Evolutionary conservation across 2,329 filamentous ascomycete genomes (phyloP).

Genomic region (Pseudogymnoascus destructans): DNA sequence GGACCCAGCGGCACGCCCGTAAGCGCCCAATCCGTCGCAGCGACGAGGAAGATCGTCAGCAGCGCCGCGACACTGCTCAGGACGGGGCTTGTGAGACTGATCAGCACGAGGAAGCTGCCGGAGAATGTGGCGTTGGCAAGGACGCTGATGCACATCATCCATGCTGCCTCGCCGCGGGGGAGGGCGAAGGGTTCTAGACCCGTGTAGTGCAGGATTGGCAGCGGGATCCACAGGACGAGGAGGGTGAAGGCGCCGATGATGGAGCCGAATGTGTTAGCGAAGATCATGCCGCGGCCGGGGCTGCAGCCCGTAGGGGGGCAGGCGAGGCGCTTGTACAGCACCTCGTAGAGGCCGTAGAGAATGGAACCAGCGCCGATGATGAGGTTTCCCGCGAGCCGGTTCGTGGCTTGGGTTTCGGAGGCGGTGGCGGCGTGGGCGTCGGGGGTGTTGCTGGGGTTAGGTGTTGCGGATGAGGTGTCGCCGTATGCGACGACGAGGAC

Average conservation of each 20-base stretch:
- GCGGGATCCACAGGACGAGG: conserved; percentile 76
- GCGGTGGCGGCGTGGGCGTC: conserved; percentile 20
- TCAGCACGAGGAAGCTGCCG: conserved; percentile 83
- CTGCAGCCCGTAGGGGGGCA: conserved; percentile 72
- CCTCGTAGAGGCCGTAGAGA: conserved; percentile 93
- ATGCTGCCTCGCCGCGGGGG: conserved; percentile 63
- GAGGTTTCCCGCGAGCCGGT: conserved; percentile 71
- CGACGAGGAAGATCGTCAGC: conserved; percentile 93
- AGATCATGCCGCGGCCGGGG: conserved; percentile 82
- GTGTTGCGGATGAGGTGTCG: conserved; percentile 38
- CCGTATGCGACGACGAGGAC: conserved; percentile 95
- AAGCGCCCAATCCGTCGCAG: conserved; percentile 76
- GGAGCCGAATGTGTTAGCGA: conserved; percentile 84
- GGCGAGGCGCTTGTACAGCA: conserved; percentile 84
- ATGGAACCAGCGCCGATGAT: conserved; percentile 85
- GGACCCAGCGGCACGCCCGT: conserved; percentile 63
- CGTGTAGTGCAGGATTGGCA: conserved; percentile 68
- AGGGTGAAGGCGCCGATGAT: conserved; percentile 81
- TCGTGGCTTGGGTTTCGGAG: conserved; percentile 38
- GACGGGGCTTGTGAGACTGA: conserved; percentile 84
- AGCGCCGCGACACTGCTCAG: conserved; percentile 85
- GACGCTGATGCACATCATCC: conserved; percentile 68
- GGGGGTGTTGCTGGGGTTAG: conserved; percentile 30
- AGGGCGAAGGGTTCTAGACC: conserved; percentile 75
- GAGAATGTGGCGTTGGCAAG: conserved; percentile 85